Evolutionary conservation across 768 basidiomycete genomes (phyloP).

Genomic region (Boletellus emodensis): DNA sequence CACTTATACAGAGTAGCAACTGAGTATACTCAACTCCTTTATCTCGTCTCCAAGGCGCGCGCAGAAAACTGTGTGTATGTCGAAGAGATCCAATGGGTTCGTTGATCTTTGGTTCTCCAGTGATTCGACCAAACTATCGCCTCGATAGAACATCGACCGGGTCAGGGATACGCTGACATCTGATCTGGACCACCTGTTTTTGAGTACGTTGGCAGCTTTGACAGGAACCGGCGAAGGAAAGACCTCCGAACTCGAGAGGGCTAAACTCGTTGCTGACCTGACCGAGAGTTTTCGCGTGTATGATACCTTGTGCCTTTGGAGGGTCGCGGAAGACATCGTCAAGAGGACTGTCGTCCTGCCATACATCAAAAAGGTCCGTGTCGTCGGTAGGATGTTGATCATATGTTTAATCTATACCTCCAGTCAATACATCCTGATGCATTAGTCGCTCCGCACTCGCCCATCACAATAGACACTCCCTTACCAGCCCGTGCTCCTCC

Average conservation of each 20-base stretch:
- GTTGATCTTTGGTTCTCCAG: constrained; percentile 25
- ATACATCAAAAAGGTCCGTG: constrained; percentile 71
- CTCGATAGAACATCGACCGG: constrained; percentile 68
- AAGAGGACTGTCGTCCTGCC: constrained; percentile 64
- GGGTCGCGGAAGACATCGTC: constrained; percentile 85
- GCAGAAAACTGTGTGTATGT: constrained; percentile 76
- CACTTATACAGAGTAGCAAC: constrained; percentile 80
- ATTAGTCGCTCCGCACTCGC: constrained; percentile 64
- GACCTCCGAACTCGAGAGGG: constrained; percentile 59
- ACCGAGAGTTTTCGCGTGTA: constrained; percentile 79
- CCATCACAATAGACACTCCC: constrained; percentile 74
- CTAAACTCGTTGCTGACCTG: constrained; percentile 60
- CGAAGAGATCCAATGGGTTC: constrained; percentile 81
- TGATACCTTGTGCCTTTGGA: constrained; percentile 75
- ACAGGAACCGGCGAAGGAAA: constrained; percentile 46
- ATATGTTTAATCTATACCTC: constrained; percentile 1
- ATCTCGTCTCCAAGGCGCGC: constrained; percentile 81
- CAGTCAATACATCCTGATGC: constrained; percentile 76
- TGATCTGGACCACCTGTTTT: constrained; percentile 82
- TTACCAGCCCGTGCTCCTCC: constrained; percentile 31
- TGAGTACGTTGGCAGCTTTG: constrained; percentile 51
- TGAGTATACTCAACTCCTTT: constrained; percentile 90
- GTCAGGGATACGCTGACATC: constrained; percentile 82
- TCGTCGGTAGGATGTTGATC: background rate
- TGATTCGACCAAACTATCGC: constrained; percentile 7